phyloP scores from a whole-genome alignment of 352 stramenopile genomes.

The Phytophthora sp. region DNA sequence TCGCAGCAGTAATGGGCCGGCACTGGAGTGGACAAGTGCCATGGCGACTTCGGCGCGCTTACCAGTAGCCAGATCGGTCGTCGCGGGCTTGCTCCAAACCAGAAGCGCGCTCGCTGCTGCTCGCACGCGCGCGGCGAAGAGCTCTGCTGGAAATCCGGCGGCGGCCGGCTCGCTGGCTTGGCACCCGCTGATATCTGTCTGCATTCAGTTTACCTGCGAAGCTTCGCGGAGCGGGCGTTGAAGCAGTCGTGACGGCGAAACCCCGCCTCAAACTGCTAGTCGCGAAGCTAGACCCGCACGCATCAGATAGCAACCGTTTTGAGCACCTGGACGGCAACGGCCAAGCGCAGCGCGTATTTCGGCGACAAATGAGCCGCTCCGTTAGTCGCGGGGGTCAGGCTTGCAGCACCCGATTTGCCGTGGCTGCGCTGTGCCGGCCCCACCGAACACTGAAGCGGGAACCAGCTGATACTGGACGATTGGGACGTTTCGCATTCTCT shows the following conservation, averaged over 20 bases:
- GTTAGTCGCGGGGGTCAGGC: no score
- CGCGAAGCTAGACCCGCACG: neutral
- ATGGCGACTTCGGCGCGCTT: slow-evolving; percentile 3
- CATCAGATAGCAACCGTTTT: neutral
- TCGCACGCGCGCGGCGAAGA: neutral
- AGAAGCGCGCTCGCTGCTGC: neutral
- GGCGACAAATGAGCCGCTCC: neutral
- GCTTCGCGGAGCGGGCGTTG: no score
- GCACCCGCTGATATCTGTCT: slow-evolving; percentile 14
- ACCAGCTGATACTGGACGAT: no score
- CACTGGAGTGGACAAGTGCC: slow-evolving; percentile 15
- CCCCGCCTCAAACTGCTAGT: neutral
- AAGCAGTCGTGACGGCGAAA: neutral
- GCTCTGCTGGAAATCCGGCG: no score
- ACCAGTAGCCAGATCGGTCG: neutral
- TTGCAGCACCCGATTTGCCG: no score
- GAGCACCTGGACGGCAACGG: no score
- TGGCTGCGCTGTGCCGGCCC: no score
- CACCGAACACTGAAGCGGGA: no score
- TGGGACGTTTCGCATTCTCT: no score
- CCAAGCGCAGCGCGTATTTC: neutral
- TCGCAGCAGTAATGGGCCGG: no score
- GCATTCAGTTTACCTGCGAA: slow-evolving; percentile 7
- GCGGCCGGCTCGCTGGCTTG: no score
- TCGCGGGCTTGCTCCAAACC: slow-evolving; percentile 3